Conservation (phyloP, 768 basidiomycete genomes). For the Pholiota microspora region DNA sequence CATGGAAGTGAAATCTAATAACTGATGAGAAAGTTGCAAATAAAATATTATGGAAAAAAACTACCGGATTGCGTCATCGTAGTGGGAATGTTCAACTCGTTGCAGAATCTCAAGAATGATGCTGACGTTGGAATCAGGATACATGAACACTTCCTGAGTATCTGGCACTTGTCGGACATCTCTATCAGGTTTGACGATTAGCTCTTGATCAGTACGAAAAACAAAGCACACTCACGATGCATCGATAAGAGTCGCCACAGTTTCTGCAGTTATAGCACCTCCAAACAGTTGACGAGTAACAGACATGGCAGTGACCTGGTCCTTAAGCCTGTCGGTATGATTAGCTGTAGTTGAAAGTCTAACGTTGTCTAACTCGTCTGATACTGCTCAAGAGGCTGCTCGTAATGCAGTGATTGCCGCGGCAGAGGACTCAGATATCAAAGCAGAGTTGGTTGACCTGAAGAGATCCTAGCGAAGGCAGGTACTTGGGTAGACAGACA, state of each 20-base stretch:
- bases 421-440: too few relatives aligned
- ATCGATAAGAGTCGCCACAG: constrained; percentile 66
- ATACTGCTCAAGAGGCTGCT: too few relatives aligned
- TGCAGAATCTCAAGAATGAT: constrained; percentile 85
- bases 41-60: constrained; percentile 10
- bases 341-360: too few relatives aligned
- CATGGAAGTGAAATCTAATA: constrained; percentile 84
- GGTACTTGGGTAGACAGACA: too few relatives aligned
- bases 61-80: constrained; percentile 70
- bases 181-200: constrained; percentile 24
- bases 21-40: constrained; percentile 3
- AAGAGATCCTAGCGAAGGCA: too few relatives aligned
- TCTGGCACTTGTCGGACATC: constrained; percentile 84
- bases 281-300: constrained; percentile 68
- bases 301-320: constrained; percentile 12
- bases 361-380: too few relatives aligned
- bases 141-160: constrained; percentile 91
- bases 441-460: too few relatives aligned
- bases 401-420: too few relatives aligned
- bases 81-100: constrained; percentile 57
- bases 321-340: too few relatives aligned
- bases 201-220: not conserved
- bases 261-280: constrained; percentile 69
- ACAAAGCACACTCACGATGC: constrained; percentile 65
- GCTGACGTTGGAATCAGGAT: constrained; percentile 63